Evolutionary conservation across 345 rosid genomes (phyloP), one percentile per base, ranked within the genome.

Genomic region (Geranium rotundifolium): DNA sequence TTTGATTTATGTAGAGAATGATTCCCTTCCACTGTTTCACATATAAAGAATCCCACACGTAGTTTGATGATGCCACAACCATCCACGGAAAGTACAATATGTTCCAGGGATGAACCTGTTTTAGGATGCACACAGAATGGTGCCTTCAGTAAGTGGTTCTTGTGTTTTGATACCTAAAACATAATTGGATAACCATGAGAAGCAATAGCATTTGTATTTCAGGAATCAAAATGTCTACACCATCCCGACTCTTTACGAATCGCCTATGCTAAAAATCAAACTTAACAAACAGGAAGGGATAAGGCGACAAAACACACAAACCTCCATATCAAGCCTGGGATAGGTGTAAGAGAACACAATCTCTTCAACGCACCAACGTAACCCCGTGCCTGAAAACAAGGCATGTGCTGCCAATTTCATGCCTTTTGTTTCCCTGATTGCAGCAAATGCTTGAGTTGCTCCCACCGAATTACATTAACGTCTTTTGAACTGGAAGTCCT

Each of bases 241-340:
- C 37, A 31, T 31, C 3, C 37, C 37, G 3, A 31, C 4, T 31
- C 10, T 41, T 41, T 12, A 6, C n/a, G n/a, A n/a, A n/a, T n/a
- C n/a, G n/a, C n/a, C n/a, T 41, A 41, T 13, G 10, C 50, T 41
- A 41, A 5, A 41, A 41, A 41, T 41, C 50, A 41, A 1, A 1
- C 50, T 8, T 54, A 7, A 17, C 49, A 34, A n/a, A n/a, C n/a
- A 30, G 18, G 4, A 56, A 34, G 39, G 18, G 4, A 55, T n/a
- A 41, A 7, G n/a, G 56, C 4, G 17, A 54, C 23, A 5, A 1
- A 1, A 15, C 55, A 56, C 58, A 75, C 81, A 30, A 41, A 90
- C 97, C 99, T 90, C 97, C 85, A 84, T 81, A 77, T 93, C 99
- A 62, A 93, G 84, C 74, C 97, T 90, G 29, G 99, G 99, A 73